Percentiles rank a stretch among this genome's conserved stretches.
These are phyloP conservation scores for Fraxinus baroniana DNA, from an alignment of 305 asterid species.

Conservation along the genomic window DNA sequence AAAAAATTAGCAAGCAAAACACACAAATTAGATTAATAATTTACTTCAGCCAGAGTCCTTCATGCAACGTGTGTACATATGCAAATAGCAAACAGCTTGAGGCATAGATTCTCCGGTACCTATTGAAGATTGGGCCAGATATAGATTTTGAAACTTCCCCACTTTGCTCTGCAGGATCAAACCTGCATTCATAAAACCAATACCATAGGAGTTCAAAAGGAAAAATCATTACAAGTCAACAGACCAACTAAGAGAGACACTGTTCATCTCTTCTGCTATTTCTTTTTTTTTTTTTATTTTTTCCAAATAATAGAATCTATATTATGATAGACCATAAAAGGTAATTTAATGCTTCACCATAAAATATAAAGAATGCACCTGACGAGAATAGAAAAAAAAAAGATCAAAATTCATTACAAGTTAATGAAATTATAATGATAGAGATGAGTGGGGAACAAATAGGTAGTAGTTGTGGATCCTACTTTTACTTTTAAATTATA, in stretches of 20 bases:
- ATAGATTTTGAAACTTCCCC: conserved; percentile 76
- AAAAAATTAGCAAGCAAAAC: conserved; percentile 12
- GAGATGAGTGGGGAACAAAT: background rate
- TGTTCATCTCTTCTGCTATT: background rate
- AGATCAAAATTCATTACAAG: background rate
- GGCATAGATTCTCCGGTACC: conserved; percentile 41
- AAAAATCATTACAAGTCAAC: conserved; percentile 1
- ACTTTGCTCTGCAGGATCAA: conserved; percentile 93
- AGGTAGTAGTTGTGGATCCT: background rate
- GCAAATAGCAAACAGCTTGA: background rate
- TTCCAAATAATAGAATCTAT: background rate
- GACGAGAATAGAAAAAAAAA: background rate
- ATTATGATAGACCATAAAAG: background rate
- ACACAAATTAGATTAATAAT: conserved; percentile 1
- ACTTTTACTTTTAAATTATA: background rate
- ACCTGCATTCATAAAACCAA: conserved; percentile 44
- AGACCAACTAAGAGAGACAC: background rate
- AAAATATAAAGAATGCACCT: background rate
- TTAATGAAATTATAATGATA: background rate
- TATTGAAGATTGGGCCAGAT: conserved; percentile 54
- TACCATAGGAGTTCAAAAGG: conserved; percentile 11
- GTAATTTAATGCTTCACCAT: background rate
- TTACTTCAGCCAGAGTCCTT: background rate
- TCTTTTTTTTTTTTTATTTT: background rate
- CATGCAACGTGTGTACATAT: background rate